Base-by-base conservation (phyloP, 129 eudicot genomes). In the Centrapalus pauciflorus region DNA sequence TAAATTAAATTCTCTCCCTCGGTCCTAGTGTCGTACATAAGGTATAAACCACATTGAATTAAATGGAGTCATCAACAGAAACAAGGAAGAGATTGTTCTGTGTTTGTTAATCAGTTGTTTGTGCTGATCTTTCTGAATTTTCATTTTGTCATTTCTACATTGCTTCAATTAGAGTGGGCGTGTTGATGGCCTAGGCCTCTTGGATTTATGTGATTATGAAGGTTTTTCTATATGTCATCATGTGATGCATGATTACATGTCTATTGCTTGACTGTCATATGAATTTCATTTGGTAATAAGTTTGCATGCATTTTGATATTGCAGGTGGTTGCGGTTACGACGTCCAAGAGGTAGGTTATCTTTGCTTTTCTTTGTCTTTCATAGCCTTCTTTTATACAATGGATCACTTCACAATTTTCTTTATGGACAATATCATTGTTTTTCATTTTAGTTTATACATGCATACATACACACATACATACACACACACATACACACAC, bases 301-400 rank as follows among this genome's bases (percentile, higher is more conserved):
- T 52, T 51, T 50, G 49, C 35, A 58, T 66, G 40, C 13, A 12
- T 76, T 13, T 76, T 68, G 55, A 76, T 59, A 57, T 71, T 82
- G 78, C 97, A 90, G 97, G 93, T 68, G 81, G 78, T 46, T 90
- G 97, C 13, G 97, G 97, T 24, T 87, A 87, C 61, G 83, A 87
- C 58, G 66, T 84, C 37, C 77, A 43, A 71, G 83, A 72, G 88
- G 97, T 84, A 68, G 13, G 84, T 46, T 34, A 33, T 28, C 50
- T 10, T 59, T 9, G 10, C 30, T 40, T 41, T 46, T 43, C 17
- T 52, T 20, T 46, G 34, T 52, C 12, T 59, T 46, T 59, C 50
- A 23, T 29, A 49, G n/a, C 30, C 12, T 4, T 49, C 11, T 26
- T 61, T 61, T n/a, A 17, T 35, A 65, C 14, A 14, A 46, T 65